Conservation (phyloP, 2,329 filamentous ascomycete genomes). For the Phaeosphaeria sp. region DNA sequence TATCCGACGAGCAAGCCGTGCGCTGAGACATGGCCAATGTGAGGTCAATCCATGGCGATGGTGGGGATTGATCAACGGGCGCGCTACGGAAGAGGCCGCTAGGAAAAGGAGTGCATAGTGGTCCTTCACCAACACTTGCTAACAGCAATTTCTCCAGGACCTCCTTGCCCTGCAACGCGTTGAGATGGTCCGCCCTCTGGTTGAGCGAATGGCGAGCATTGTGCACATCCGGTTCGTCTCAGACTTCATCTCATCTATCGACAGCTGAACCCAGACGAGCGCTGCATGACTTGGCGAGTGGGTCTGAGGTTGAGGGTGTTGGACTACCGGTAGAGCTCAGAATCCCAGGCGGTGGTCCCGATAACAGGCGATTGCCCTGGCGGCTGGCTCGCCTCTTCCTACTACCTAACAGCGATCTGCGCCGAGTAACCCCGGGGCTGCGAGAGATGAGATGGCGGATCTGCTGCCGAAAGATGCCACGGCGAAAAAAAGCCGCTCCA, state of each 20-base stretch:
- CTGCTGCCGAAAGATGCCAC: not conserved
- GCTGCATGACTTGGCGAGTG: constrained; percentile 10
- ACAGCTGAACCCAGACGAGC: constrained; percentile 4
- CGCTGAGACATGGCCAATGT: constrained; percentile 39
- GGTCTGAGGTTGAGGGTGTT: not conserved
- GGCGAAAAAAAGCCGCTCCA: not conserved
- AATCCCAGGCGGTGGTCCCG: constrained; percentile 10
- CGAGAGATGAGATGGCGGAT: not conserved
- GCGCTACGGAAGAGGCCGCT: constrained; percentile 8
- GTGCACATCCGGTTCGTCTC: not conserved
- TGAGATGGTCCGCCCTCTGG: not conserved
- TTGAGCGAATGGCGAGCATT: constrained; percentile 3
- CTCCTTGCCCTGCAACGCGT: constrained; percentile 1
- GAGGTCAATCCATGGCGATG: constrained; percentile 10
- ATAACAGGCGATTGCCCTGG: constrained; percentile 9
- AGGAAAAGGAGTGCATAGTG: constrained; percentile 12
- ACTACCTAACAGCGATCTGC: constrained; percentile 2
- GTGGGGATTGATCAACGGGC: constrained; percentile 21
- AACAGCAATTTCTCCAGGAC: constrained; percentile 2
- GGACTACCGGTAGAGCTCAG: not conserved
- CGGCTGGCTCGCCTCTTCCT: constrained; percentile 5
- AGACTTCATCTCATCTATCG: not conserved
- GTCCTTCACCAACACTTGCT: not conserved
- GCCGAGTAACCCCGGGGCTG: constrained; percentile 5
- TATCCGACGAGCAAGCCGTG: constrained; percentile 18